Base-by-base conservation (phyloP, 306 rosid genomes). In the Delonix regia region DNA sequence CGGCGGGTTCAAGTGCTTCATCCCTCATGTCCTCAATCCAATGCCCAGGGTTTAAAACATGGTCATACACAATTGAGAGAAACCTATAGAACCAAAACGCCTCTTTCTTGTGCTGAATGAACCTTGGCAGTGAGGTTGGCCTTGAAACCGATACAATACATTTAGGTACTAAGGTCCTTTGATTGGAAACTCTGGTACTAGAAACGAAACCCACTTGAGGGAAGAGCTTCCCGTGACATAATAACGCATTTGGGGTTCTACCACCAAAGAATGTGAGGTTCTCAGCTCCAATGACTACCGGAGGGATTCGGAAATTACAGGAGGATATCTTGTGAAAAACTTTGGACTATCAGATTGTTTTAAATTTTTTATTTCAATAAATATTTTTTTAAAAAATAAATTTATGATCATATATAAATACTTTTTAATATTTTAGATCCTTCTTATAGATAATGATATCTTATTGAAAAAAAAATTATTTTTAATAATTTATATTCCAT, bases 11-110 rank as follows among this genome's bases (percentile, higher is more conserved):
- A 18, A 94, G 97, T 24, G 97, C 98, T 0, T 94, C 97, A 49
- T 94, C 98, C 74, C 98, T 90, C 97, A 94, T 92, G 68, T 94
- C 98, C 85, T 90, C 98, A 15, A 97, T 92, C 97, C 98, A 94
- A 59, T 92, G 97, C 18, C 97, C 97, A 44, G 98, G 98, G 81
- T 94, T 94, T 49, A 94, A 89, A 33, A 92, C 62, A 75, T 92
- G 97, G 84, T 94, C 97, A 63, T 92, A 94, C 77, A 92, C 97
- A 82, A 94, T 89, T 10, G 97, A 90, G 13, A 94, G 95, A 39
- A 94, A 94, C 84, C 95, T 88, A 63, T 90, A 94, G 81, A 94
- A 94, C 98, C 97, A 94, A 78, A 92, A 94, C 0, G 98, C 98
- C 80, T 94, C 97, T 45, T 94, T 89, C 66, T 94, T 92, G 89